phyloP scores from a whole-genome alignment of 108 stramenopile genomes.

The Chaetoceros muelleri region DNA sequence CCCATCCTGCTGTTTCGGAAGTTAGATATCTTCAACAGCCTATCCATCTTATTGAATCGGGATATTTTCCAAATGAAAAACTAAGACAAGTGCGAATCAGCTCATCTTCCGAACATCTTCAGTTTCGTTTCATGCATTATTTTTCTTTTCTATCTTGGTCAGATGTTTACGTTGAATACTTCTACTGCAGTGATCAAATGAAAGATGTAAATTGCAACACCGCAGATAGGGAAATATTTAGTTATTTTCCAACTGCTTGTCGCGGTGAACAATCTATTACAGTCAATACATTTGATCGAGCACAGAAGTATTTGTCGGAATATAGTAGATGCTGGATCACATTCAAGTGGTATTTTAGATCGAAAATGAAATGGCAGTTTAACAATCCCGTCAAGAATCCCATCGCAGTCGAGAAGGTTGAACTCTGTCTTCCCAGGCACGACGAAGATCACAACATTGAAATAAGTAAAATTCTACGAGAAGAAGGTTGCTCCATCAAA shows the following conservation, averaged over 20 bases:
- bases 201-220: neutral
- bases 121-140: neutral
- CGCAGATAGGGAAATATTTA: neutral
- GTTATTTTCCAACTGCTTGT: neutral
- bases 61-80: no score
- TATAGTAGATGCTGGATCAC: neutral
- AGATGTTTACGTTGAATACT: neutral
- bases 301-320: neutral
- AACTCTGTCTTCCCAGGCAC: neutral
- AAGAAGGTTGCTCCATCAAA: neutral
- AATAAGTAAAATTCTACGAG: neutral
- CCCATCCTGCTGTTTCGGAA: constrained; percentile 86
- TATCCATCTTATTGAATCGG: no score
- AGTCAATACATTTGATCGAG: neutral
- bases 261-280: neutral
- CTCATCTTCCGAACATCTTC: neutral
- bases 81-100: constrained; percentile 1
- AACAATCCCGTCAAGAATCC: neutral
- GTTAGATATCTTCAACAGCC: constrained; percentile 82
- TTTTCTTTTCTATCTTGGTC: neutral
- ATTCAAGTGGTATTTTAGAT: neutral
- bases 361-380: neutral
- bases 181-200: neutral
- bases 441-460: no score
- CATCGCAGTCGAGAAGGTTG: neutral